These are phyloP conservation scores for Neurospora sp. DNA, from an alignment of 495 filamentous ascomycete species.

Conservation along the genomic window DNA sequence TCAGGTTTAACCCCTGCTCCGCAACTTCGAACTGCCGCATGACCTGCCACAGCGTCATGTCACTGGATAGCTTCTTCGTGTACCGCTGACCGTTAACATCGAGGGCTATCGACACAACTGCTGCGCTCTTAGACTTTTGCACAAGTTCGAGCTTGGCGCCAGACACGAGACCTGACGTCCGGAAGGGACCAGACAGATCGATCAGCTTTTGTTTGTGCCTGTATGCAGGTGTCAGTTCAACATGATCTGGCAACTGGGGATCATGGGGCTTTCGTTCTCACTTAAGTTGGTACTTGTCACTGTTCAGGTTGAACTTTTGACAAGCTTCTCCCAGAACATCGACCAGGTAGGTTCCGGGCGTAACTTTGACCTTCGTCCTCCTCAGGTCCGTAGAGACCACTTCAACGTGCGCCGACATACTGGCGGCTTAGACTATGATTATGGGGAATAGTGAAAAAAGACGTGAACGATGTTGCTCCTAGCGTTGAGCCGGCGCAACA, in stretches of 20 bases:
- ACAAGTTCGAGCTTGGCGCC: slow-evolving; percentile 91
- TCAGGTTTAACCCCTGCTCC: slow-evolving; percentile 60
- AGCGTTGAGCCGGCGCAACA: background rate
- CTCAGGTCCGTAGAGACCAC: slow-evolving; percentile 70
- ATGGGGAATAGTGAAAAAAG: background rate
- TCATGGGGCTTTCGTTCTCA: slow-evolving; percentile 27
- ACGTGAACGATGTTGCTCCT: background rate
- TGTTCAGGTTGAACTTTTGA: slow-evolving; percentile 57
- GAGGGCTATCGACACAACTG: slow-evolving; percentile 74
- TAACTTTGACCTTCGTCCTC: slow-evolving; percentile 71
- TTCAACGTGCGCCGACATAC: slow-evolving; percentile 82
- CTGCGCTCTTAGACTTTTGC: slow-evolving; percentile 68
- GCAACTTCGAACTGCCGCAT: slow-evolving; percentile 78
- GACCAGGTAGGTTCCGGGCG: slow-evolving; percentile 64
- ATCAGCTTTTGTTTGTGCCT: slow-evolving; percentile 75
- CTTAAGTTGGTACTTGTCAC: slow-evolving; percentile 76
- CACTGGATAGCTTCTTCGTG: slow-evolving; percentile 72
- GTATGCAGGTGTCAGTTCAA: slow-evolving; percentile 1
- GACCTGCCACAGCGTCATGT: slow-evolving; percentile 77
- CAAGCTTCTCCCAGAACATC: slow-evolving; percentile 85
- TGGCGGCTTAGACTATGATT: slow-evolving; percentile 3
- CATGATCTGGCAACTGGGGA: background rate
- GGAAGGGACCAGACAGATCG: slow-evolving; percentile 73
- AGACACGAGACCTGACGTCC: slow-evolving; percentile 73
- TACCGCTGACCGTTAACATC: slow-evolving; percentile 68